Conservation (phyloP, 352 stramenopile genomes). For the Pythium guiyangense region DNA sequence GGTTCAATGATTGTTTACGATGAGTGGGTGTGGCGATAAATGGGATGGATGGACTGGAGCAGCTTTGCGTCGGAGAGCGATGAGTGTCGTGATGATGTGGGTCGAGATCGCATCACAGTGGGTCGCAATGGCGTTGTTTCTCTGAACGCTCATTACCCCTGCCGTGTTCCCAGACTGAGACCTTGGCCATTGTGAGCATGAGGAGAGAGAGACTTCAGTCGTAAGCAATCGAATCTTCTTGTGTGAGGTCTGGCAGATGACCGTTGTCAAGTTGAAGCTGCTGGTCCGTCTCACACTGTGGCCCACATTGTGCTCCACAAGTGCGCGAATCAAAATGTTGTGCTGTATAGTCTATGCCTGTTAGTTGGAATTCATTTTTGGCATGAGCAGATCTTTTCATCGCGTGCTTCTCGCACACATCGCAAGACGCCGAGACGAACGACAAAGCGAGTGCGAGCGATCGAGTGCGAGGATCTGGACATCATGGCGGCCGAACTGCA, state of each 20-base stretch:
- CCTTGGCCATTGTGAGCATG: no score
- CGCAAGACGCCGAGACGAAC: not conserved
- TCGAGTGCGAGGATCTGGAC: not conserved
- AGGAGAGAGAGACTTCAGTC: no score
- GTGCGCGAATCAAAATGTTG: not conserved
- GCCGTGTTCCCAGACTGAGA: conserved; percentile 90
- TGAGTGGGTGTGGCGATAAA: no score
- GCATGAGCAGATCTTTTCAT: not conserved
- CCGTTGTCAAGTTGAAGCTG: no score
- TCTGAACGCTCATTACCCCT: conserved; percentile 93
- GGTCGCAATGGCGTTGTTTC: conserved; percentile 87
- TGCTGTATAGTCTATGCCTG: not conserved
- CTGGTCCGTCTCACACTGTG: no score
- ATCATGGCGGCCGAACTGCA: no score
- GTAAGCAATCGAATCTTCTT: no score
- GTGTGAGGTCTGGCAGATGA: no score
- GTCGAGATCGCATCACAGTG: conserved; percentile 93
- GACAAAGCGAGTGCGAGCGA: no score
- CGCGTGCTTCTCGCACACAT: not conserved
- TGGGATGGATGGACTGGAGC: not conserved
- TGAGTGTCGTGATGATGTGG: conserved; percentile 89
- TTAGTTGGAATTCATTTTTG: not conserved
- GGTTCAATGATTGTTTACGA: no score
- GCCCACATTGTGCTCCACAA: no score
- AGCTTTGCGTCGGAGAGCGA: conserved; percentile 27